Evolutionary conservation across 2,329 filamentous ascomycete genomes (phyloP).

Genomic region (Aspergillus sp.): DNA sequence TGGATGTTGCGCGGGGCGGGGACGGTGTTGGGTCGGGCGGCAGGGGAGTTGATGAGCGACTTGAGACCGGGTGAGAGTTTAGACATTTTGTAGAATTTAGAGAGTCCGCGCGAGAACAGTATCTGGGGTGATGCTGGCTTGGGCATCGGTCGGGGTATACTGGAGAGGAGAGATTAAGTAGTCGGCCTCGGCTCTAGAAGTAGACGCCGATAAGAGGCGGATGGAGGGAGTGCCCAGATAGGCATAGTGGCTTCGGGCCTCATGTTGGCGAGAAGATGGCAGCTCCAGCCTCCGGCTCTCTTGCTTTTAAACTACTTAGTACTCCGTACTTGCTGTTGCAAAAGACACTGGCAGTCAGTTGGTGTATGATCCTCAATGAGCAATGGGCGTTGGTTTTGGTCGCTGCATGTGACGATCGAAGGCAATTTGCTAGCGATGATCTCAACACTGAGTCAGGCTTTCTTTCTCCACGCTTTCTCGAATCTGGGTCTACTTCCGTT

Average conservation of each 20-base stretch:
- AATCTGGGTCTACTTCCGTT: not conserved
- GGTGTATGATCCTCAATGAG: too few species aligned
- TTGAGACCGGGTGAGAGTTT: conserved; percentile 72
- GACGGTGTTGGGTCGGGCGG: conserved; percentile 64
- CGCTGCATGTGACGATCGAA: too few species aligned
- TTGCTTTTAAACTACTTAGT: too few species aligned
- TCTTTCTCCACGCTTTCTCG: not conserved
- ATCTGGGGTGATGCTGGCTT: not conserved
- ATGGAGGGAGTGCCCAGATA: not conserved
- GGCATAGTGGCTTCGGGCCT: not conserved
- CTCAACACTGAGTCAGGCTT: not conserved
- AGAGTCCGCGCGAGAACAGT: not conserved
- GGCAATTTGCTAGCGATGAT: too few species aligned
- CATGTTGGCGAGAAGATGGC: too few species aligned
- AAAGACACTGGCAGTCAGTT: too few species aligned
- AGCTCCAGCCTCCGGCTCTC: too few species aligned
- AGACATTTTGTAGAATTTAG: conserved; percentile 54
- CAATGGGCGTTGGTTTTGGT: too few species aligned
- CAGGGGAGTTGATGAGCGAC: conserved; percentile 69
- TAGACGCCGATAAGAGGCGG: conserved; percentile 2
- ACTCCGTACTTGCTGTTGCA: too few species aligned
- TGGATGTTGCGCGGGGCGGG: conserved; percentile 64
- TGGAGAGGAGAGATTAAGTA: not conserved
- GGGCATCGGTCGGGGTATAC: not conserved
- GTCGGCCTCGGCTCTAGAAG: conserved; percentile 3